Base-by-base conservation (phyloP, 148 eudicot genomes). In the Tetragonia tetragonoides region DNA sequence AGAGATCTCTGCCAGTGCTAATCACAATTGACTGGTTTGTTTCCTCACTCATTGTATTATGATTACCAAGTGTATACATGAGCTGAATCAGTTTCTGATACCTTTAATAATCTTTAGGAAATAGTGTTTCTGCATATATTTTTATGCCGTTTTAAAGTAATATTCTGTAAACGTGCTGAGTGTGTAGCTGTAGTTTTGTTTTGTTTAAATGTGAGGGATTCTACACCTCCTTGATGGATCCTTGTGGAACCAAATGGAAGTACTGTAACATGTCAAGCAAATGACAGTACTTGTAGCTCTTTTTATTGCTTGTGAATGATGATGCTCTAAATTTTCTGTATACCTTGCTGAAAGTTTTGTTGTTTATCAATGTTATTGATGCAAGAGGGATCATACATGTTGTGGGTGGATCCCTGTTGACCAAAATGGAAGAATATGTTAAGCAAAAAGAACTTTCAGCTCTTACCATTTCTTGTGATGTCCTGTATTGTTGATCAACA, bases 21-120 rank as follows among this genome's bases (percentile, higher is more conserved):
- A 72, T 62, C 34, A 18, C 39, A 59, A 2, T 46, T 44, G 34
- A 47, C 57, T n/a, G 38, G 60, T 51, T 49, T 24, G 62, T 34
- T 62, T 17, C 56, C 44, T 23, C n/a, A 47, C 59, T 72, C 39
- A 7, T 7, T 79, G 72, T 51, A 53, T 66, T 65, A 57, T 54
- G 72, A 77, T 65, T 21, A 77, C 63, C 81, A 82, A 73, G 41
- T 68, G 75, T 60, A 77, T 77, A 73, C 80, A 77, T 57, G 74
- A 47, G 61, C 77, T 73, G 56, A 65, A 61, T 67, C 59, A 23
- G 66, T 37, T 4, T n/a, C 23, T 40, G 37, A 5, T 3, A 7
- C 40, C 28, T 41, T 28, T 71, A 18, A 63, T 76, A 71, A 81
- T 39, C 64, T 69, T 41, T 11, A 21, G 28, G 53, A 49, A 49